Conservation (phyloP, 495 filamentous ascomycete species). For the Xylaria bambusicola region DNA sequence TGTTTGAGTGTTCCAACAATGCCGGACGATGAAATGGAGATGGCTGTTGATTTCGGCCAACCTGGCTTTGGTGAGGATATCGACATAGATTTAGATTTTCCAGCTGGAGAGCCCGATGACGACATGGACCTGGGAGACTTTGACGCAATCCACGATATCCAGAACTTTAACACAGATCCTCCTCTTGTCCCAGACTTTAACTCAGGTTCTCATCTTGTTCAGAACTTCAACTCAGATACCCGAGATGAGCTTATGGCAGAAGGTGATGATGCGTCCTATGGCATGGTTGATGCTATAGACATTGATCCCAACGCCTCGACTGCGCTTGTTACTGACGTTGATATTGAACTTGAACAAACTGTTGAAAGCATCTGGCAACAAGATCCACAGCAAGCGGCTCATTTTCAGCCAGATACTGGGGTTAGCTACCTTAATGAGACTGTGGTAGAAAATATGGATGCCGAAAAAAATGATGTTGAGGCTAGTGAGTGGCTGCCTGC, state of each 20-base stretch:
- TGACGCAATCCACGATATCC: slow-evolving; percentile 28
- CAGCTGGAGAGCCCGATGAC: slow-evolving; percentile 59
- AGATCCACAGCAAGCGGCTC: slow-evolving; percentile 22
- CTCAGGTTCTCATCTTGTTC: no score
- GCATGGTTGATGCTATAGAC: slow-evolving; percentile 43
- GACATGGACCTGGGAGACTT: slow-evolving; percentile 63
- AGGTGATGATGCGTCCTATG: slow-evolving; percentile 40
- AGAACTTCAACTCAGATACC: slow-evolving; percentile 29
- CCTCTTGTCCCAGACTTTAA: no score
- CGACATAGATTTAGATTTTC: slow-evolving; percentile 74
- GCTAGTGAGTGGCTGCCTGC: slow-evolving; percentile 10
- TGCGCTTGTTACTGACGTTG: slow-evolving; percentile 28
- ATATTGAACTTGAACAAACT: slow-evolving; percentile 30
- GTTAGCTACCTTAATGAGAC: slow-evolving; percentile 27
- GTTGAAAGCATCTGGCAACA: slow-evolving; percentile 29
- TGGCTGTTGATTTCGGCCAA: slow-evolving; percentile 49
- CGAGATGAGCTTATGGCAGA: slow-evolving; percentile 54
- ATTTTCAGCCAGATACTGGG: slow-evolving; percentile 33
- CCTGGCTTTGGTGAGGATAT: slow-evolving; percentile 61
- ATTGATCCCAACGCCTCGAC: slow-evolving; percentile 32
- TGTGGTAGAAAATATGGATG: slow-evolving; percentile 21
- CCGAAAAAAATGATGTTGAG: slow-evolving; percentile 35
- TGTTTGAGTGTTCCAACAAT: slow-evolving; percentile 43
- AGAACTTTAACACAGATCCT: slow-evolving; percentile 29
- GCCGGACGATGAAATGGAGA: slow-evolving; percentile 59